Evolutionary conservation across 345 rosid genomes (phyloP).

Genomic region (Iberis pinnata): DNA sequence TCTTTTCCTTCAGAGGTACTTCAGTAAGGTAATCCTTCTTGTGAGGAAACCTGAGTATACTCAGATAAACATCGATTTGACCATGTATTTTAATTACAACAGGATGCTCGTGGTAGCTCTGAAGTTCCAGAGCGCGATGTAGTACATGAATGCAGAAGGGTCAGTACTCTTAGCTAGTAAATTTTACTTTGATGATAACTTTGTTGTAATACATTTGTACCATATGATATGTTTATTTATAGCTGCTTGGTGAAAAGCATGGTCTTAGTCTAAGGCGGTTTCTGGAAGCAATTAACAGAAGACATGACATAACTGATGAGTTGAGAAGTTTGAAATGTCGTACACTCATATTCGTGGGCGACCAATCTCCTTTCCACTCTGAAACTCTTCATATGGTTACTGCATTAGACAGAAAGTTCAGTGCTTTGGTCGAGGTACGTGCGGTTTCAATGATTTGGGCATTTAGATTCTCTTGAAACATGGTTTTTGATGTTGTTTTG

Average conservation of each 20-base stretch:
- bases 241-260: slow-evolving; percentile 83
- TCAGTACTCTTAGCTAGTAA: slow-evolving; percentile 25
- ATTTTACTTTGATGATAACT: neutral
- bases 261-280: slow-evolving; percentile 55
- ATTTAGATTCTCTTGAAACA: neutral
- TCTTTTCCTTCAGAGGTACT: slow-evolving; percentile 73
- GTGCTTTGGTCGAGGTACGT: slow-evolving; percentile 92
- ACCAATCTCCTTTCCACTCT: slow-evolving; percentile 75
- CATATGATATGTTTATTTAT: slow-evolving; percentile 16
- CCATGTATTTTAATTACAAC: slow-evolving; percentile 13
- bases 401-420: slow-evolving; percentile 66
- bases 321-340: slow-evolving; percentile 69
- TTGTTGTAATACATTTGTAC: slow-evolving; percentile 12
- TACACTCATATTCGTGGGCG: slow-evolving; percentile 90
- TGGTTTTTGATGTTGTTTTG: neutral
- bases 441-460: neutral
- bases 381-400: slow-evolving; percentile 82
- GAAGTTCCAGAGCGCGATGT: slow-evolving; percentile 79
- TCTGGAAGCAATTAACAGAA: slow-evolving; percentile 75
- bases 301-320: slow-evolving; percentile 70
- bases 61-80: neutral
- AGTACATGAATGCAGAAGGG: slow-evolving; percentile 82
- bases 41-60: neutral
- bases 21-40: slow-evolving; percentile 64
- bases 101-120: slow-evolving; percentile 88